These are phyloP conservation scores for Breviolum minutum DNA, from an alignment of 73 alveolate genomes.

Conservation along the genomic window DNA sequence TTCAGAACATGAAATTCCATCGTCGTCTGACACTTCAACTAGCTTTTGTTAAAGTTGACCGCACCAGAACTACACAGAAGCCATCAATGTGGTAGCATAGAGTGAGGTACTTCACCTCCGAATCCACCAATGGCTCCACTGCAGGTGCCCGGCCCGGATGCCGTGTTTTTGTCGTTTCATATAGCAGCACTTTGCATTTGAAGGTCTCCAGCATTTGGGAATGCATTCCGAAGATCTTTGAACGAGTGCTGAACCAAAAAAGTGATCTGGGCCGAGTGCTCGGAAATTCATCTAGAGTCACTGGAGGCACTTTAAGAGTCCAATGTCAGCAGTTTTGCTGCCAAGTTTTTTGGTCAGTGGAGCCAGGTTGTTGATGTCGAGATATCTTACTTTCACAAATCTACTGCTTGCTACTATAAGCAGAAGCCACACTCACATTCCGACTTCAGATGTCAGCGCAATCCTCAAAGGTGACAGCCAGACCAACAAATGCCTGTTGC, in stretches of 20 bases:
- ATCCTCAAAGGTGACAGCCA: slow-evolving; percentile 15
- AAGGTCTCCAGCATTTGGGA: slow-evolving; percentile 46
- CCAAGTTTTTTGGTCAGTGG: too few relatives aligned
- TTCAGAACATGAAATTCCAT: not conserved
- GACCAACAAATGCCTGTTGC: slow-evolving; percentile 35
- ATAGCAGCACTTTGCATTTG: not conserved
- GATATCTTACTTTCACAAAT: too few relatives aligned
- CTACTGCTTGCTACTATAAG: not conserved
- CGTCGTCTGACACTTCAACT: too few relatives aligned
- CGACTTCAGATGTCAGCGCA: not conserved
- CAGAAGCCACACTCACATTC: not conserved
- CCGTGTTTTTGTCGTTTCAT: not conserved
- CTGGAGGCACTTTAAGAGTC: too few relatives aligned
- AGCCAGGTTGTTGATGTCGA: too few relatives aligned
- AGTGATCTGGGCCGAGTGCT: slow-evolving; percentile 1
- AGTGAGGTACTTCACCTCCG: slow-evolving; percentile 32
- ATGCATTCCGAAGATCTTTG: slow-evolving; percentile 26
- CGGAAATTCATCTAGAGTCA: too few relatives aligned
- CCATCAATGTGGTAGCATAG: not conserved
- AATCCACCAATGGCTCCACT: slow-evolving; percentile 23
- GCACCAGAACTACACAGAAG: not conserved
- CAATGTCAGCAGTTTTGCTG: too few relatives aligned
- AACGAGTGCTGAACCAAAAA: slow-evolving; percentile 45
- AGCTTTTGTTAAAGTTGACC: not conserved
- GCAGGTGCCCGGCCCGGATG: not conserved